Evolutionary conservation across 495 filamentous ascomycete genomes (phyloP), one percentile per base, ranked within the genome.

Genomic region (Gamarada debralockiae): DNA sequence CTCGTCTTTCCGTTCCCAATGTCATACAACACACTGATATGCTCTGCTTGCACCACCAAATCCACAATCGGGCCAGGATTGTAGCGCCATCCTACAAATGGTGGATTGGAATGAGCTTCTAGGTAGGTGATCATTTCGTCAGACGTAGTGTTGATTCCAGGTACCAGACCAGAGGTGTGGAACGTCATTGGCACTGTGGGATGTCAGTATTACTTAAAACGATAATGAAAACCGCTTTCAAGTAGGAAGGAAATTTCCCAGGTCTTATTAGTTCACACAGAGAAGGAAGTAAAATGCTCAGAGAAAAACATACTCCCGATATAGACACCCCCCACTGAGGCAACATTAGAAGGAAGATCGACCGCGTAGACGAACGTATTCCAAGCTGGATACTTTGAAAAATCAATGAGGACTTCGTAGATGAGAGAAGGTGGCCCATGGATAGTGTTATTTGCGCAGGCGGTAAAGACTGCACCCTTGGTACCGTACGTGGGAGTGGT

Each of bases 141-240:
- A 38, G 57, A 63, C 8, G 63, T 64, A 7, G 52, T 65, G 36
- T 67, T 67, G 6, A 67, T 23, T 9, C 25, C 39, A 4, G 50
- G 52, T 33, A 64, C 38, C 9, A 67, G 53, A 6, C 65, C 63
- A 5, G 33, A 40, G 1, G 65, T 61, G 4, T 52, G 56, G 38
- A 67, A 67, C 2, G 41, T 42, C 65, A 67, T 65, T 14, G 49
- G 20, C 60, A 65, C n/a, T n/a, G n/a, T n/a, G n/a, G n/a, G n/a
- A n/a, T n/a, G n/a, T n/a, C n/a, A n/a, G n/a, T n/a, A n/a, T n/a
- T n/a, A n/a, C n/a, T 64, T 25, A 52, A 52, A 3, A 59, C 50
- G 36, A n/a, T n/a, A n/a, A n/a, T n/a, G n/a, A n/a, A n/a, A n/a
- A n/a, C n/a, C n/a, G n/a, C n/a, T n/a, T n/a, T n/a, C n/a, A n/a